Percentiles rank a stretch among this genome's conserved stretches.
These are phyloP conservation scores for Lachnellula willkommii DNA, from an alignment of 2,329 filamentous ascomycete species.

Conservation along the genomic window DNA sequence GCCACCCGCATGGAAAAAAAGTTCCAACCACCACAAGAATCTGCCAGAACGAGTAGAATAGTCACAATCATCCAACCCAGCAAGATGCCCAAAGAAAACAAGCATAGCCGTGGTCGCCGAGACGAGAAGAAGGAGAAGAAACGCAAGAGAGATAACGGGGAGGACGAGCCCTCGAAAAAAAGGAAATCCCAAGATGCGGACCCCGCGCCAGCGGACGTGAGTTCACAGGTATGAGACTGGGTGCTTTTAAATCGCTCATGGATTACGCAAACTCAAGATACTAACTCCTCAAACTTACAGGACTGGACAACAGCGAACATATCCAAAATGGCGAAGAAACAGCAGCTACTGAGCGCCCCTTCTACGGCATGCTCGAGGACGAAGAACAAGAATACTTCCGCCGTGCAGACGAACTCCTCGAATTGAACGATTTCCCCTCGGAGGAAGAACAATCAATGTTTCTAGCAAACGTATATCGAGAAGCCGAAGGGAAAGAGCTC, in stretches of 20 bases:
- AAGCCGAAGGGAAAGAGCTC: constrained; percentile 86
- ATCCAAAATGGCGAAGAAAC: constrained; percentile 18
- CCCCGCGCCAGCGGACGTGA: constrained; percentile 11
- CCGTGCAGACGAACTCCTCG: constrained; percentile 81
- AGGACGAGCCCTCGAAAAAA: constrained; percentile 36
- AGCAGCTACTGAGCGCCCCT: constrained; percentile 37
- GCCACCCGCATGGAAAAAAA: neutral
- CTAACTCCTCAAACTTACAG: constrained; percentile 7
- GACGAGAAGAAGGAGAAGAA: constrained; percentile 44
- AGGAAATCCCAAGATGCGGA: constrained; percentile 27
- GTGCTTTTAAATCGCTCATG: too few species aligned
- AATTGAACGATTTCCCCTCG: constrained; percentile 79
- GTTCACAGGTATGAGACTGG: too few species aligned
- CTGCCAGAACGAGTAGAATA: neutral
- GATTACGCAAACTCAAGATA: too few species aligned
- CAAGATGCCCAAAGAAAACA: constrained; percentile 54
- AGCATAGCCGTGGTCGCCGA: constrained; percentile 52
- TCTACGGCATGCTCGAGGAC: constrained; percentile 88
- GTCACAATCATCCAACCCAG: neutral
- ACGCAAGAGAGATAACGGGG: constrained; percentile 42
- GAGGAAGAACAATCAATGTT: constrained; percentile 67
- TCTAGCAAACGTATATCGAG: constrained; percentile 75
- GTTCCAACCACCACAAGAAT: too few species aligned
- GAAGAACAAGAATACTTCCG: constrained; percentile 96
- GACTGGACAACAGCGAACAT: constrained; percentile 17